Conservation (phyloP, 306 rosid genomes). For the Inga leiocalycina region DNA sequence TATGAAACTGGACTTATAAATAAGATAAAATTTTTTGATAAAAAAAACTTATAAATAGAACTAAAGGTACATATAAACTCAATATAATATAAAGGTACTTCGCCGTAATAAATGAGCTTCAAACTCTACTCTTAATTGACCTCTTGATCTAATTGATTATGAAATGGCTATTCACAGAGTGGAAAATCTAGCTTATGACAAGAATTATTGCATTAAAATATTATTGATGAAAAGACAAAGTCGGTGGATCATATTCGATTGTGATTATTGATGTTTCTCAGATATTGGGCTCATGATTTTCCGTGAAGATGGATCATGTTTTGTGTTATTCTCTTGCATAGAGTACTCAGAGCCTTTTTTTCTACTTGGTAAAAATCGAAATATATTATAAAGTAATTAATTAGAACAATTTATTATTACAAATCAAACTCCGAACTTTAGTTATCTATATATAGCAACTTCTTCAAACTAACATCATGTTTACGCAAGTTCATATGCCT, state of each 20-base stretch:
- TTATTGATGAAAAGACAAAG: constrained; percentile 51
- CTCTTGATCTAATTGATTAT: too few species aligned
- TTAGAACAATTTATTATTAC: neutral
- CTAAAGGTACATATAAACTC: too few species aligned
- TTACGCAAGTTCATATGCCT: constrained; percentile 32
- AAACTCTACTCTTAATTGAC: too few species aligned
- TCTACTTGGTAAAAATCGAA: neutral
- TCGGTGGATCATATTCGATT: constrained; percentile 79
- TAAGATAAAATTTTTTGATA: too few species aligned
- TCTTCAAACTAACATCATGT: constrained; percentile 34
- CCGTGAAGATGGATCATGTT: constrained; percentile 41
- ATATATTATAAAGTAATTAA: neutral
- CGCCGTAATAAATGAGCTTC: too few species aligned
- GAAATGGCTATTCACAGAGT: too few species aligned
- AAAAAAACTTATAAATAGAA: too few species aligned
- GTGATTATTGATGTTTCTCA: constrained; percentile 56
- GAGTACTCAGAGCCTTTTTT: neutral
- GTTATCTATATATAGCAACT: neutral
- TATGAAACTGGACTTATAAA: too few species aligned
- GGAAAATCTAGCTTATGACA: constrained; percentile 28
- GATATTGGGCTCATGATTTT: constrained; percentile 54
- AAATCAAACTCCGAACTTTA: constrained; percentile 25
- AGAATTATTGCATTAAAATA: constrained; percentile 44
- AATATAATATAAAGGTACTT: too few species aligned
- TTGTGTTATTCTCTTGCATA: neutral